These are phyloP conservation scores for Cucurbitaria berberidis DNA, from an alignment of 2,329 filamentous ascomycete species.

Conservation along the genomic window DNA sequence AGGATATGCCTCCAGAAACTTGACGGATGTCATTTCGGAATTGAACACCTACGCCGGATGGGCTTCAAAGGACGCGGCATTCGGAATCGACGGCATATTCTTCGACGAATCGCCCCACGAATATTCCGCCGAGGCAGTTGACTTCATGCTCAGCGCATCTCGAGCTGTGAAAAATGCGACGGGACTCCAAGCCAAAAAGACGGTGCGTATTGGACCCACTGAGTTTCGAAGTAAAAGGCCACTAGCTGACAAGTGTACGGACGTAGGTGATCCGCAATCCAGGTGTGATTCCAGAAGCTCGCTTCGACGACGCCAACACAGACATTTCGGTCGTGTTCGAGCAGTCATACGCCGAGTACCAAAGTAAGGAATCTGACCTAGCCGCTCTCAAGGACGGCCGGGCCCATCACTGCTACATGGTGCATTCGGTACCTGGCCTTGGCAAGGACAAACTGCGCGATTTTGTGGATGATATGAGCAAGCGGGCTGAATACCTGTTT, in stretches of 20 bases:
- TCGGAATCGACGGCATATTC: slow-evolving; percentile 2
- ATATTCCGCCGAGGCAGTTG: neutral
- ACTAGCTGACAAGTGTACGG: neutral
- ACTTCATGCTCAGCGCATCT: neutral
- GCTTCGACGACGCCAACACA: slow-evolving; percentile 6
- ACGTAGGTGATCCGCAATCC: slow-evolving; percentile 7
- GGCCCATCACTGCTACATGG: slow-evolving; percentile 2
- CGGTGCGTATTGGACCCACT: neutral
- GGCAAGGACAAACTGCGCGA: neutral
- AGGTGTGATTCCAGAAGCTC: slow-evolving; percentile 2
- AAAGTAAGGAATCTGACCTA: neutral
- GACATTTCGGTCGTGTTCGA: slow-evolving; percentile 7
- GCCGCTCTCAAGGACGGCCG: neutral
- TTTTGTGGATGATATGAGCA: slow-evolving; percentile 6
- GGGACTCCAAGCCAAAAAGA: neutral
- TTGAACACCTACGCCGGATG: neutral
- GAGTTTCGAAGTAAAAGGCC: neutral
- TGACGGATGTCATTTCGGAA: slow-evolving; percentile 1
- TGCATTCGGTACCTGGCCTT: slow-evolving; percentile 6
- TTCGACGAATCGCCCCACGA: slow-evolving; percentile 4
- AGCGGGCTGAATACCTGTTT: slow-evolving; percentile 4
- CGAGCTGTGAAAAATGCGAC: slow-evolving; percentile 1
- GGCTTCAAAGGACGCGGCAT: neutral
- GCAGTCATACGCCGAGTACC: slow-evolving; percentile 3
- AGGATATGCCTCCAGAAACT: slow-evolving; percentile 1